Conservation (phyloP, 192 early-diverging fungal genomes). For the Gryganskiella cystojenkinii region DNA sequence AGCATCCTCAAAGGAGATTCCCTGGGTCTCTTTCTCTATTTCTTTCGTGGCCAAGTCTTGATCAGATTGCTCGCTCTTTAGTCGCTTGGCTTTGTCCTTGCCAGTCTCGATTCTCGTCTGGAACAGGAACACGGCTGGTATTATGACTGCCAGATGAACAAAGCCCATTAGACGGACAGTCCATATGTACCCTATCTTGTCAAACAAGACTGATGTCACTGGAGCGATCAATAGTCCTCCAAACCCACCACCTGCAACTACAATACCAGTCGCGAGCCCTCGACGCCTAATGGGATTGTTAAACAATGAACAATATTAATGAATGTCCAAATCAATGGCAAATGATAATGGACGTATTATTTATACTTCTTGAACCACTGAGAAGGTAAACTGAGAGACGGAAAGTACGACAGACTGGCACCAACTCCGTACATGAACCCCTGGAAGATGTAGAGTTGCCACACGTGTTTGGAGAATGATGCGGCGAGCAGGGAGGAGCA, state of each 20-base stretch:
- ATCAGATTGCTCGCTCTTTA: too few species aligned
- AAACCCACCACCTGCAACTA: background rate
- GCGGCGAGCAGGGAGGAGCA: background rate
- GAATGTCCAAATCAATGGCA: too few species aligned
- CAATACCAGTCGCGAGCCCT: constrained; percentile 63
- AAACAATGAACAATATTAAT: too few species aligned
- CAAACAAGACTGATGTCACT: background rate
- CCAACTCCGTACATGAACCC: constrained; percentile 69
- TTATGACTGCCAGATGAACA: background rate
- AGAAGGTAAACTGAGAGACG: constrained; percentile 63
- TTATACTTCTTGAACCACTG: constrained; percentile 66
- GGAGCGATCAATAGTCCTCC: background rate
- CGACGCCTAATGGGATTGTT: too few species aligned
- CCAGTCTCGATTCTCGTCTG: background rate
- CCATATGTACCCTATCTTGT: background rate
- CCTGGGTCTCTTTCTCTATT: too few species aligned
- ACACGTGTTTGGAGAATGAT: background rate
- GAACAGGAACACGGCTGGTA: background rate
- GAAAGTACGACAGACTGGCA: constrained; percentile 59
- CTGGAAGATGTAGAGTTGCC: constrained; percentile 60
- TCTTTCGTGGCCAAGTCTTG: too few species aligned
- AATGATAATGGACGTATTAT: too few species aligned
- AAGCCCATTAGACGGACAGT: background rate
- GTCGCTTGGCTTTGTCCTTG: background rate
- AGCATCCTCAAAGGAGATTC: too few species aligned